phyloP scores from a whole-genome alignment of 192 early-diverging fungal species.

The Gamsiella multidivaricata region DNA sequence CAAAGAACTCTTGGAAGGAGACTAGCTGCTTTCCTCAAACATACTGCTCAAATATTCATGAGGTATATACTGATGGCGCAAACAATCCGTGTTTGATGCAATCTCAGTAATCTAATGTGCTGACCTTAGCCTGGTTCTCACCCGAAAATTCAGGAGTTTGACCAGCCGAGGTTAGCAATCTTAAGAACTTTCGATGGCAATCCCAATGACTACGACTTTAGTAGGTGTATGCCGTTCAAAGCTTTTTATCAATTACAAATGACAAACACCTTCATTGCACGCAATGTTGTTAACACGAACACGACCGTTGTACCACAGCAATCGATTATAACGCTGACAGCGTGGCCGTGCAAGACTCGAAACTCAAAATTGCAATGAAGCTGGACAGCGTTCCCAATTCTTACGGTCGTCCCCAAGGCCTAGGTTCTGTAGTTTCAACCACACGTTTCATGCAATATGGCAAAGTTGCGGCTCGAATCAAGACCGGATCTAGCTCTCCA shows the following conservation, averaged over 20 bases:
- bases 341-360: slow-evolving; percentile 24
- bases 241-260: no score
- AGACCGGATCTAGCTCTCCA: slow-evolving; percentile 57
- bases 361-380: slow-evolving; percentile 34
- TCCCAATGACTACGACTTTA: slow-evolving; percentile 31
- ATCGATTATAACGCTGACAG: slow-evolving; percentile 34
- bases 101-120: no score
- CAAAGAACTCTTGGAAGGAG: slow-evolving; percentile 40
- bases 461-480: slow-evolving; percentile 62
- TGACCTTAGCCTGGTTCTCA: neutral
- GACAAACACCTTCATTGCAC: no score
- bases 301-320: neutral
- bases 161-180: slow-evolving; percentile 17
- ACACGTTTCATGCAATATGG: slow-evolving; percentile 71
- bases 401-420: slow-evolving; percentile 61
- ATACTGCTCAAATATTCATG: slow-evolving; percentile 20
- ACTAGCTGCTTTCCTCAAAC: slow-evolving; percentile 33
- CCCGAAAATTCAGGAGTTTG: slow-evolving; percentile 10
- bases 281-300: no score
- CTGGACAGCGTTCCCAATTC: slow-evolving; percentile 27
- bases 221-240: no score
- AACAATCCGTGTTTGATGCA: neutral
- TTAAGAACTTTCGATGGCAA: slow-evolving; percentile 28
- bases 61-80: slow-evolving; percentile 1
- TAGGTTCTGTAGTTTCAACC: slow-evolving; percentile 67